Conservation (phyloP, 2,329 filamentous ascomycete species). For the Colletotrichum somersetense region DNA sequence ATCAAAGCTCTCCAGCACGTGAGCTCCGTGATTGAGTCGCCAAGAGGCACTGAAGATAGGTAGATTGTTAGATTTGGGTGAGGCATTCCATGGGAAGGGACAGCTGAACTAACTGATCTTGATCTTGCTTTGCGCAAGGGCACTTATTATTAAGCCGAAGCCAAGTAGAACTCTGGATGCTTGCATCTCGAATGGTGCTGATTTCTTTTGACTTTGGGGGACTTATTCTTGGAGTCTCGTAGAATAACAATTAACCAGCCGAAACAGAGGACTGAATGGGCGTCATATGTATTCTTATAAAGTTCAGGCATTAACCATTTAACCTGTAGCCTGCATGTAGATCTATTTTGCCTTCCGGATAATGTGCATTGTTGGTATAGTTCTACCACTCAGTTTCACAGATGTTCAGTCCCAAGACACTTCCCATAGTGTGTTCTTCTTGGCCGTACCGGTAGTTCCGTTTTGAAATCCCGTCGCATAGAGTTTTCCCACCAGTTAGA, state of each 20-base stretch:
- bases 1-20: constrained; percentile 59
- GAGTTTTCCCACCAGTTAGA: neutral
- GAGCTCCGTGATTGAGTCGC: constrained; percentile 60
- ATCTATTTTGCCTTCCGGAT: neutral
- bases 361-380: neutral
- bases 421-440: too few relatives aligned
- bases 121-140: constrained; percentile 16
- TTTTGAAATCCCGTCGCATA: accelerated
- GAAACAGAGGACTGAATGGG: neutral
- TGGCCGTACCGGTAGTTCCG: neutral
- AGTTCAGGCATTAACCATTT: neutral
- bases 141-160: neutral
- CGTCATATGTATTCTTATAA: neutral
- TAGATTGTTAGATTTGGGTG: neutral
- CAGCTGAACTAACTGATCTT: constrained; percentile 16
- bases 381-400: neutral
- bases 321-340: neutral
- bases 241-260: neutral
- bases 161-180: neutral
- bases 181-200: neutral
- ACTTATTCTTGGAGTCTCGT: accelerated
- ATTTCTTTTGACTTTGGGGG: neutral
- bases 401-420: too few relatives aligned
- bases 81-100: neutral
- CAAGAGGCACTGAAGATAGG: constrained; percentile 48